Evolutionary conservation across 2,329 filamentous ascomycete species (phyloP), one percentile per base, ranked within the genome.

Genomic region (Paecilomyces sp.): DNA sequence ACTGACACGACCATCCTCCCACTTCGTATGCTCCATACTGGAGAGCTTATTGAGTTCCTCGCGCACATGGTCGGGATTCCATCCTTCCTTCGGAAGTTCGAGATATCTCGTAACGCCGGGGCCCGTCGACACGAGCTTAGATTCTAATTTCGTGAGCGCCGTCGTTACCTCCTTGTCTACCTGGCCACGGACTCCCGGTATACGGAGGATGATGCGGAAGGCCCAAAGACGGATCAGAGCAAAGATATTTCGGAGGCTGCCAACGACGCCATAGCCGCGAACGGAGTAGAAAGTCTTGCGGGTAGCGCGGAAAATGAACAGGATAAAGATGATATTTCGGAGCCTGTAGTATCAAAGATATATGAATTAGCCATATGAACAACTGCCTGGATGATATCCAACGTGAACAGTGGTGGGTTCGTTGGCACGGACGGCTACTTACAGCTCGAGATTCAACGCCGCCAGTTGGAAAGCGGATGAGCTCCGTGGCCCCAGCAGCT

Each of bases 1-100:
- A 51, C 90, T 95, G 58, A 99, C 94, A 64, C 86, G 88, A 8
- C 94, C 94, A 74, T 97, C 93, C 77, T 99, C 94, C 94, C 94
- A 99, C 64, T 89, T 85, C 1, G 92, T 96, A 76, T 97, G 94
- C 68, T 97, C 88, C 89, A 99, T 90, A 55, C 83, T 86, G 15
- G 88, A 87, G 65, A 99, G 81, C 65, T 86, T 85, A 61, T 88
- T 85, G 62, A 99, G 83, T 80, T 97, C 93, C 61, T 85, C 84
- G 66, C 87, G 85, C 51, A 99, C 84, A 63, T 87, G 85, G 18
- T 97, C 92, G 51, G 88, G 82, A 28, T 84, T 82, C 88, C 92
- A 90, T 72, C 92, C 93, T 70, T 93, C 86, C 72, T 88, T 88
- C 3, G 94, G 94, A 15, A 99, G 81, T 5, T 83, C 81, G 28